Conservation (phyloP, 192 early-diverging fungal genomes). For the Chytriomyces sp. region DNA sequence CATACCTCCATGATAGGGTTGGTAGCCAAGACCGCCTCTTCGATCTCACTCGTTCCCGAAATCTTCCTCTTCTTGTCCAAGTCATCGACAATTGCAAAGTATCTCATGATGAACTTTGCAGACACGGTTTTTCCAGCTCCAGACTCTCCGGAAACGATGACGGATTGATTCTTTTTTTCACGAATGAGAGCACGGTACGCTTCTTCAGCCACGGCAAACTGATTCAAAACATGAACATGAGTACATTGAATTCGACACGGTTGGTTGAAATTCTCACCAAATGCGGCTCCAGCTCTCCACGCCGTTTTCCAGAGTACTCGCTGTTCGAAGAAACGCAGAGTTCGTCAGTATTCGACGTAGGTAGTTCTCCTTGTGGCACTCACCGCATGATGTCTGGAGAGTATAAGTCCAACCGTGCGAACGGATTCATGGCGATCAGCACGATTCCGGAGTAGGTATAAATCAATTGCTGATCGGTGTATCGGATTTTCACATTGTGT, state of each 20-base stretch:
- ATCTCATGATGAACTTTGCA: slow-evolving; percentile 98
- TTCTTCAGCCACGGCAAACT: slow-evolving; percentile 97
- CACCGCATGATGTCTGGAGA: slow-evolving; percentile 61
- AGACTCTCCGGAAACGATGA: slow-evolving; percentile 96
- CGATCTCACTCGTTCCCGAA: slow-evolving; percentile 50
- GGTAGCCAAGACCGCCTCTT: slow-evolving; percentile 76
- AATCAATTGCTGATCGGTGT: slow-evolving; percentile 84
- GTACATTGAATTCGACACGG: not conserved
- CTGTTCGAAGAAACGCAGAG: slow-evolving; percentile 38
- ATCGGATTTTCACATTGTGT: slow-evolving; percentile 89
- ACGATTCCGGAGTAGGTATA: slow-evolving; percentile 99
- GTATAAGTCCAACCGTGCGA: slow-evolving; percentile 83
- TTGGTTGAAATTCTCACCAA: slow-evolving; percentile 51
- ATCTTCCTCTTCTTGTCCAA: slow-evolving; percentile 39
- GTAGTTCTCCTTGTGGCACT: not conserved
- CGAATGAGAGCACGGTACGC: slow-evolving; percentile 93
- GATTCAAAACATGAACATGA: not conserved
- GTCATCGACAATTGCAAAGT: slow-evolving; percentile 78
- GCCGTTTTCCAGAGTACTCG: slow-evolving; percentile 89
- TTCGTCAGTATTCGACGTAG: not conserved
- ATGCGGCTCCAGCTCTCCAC: slow-evolving; percentile 96
- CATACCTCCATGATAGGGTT: slow-evolving; percentile 97
- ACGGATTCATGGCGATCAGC: slow-evolving; percentile 97
- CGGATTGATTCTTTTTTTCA: slow-evolving; percentile 93
- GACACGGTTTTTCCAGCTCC: slow-evolving; percentile 95